phyloP scores from a whole-genome alignment of 257 asterid species.

The Salvia miltiorrhiza region DNA sequence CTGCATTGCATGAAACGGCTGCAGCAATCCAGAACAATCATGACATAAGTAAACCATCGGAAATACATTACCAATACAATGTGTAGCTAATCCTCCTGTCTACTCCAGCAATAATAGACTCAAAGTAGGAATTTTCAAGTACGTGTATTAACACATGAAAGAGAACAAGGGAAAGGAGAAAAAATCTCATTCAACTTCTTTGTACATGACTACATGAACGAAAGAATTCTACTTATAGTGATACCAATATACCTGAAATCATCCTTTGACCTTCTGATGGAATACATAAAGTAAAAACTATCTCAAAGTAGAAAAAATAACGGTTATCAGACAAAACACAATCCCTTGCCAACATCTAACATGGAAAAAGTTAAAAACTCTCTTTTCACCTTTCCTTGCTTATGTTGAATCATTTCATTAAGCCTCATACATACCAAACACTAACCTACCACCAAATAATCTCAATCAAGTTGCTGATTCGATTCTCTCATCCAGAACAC shows the following conservation, averaged over 20 bases:
- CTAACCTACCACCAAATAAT: conserved; percentile 4
- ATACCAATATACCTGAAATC: not conserved
- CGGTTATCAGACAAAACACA: not conserved
- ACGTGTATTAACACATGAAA: not conserved
- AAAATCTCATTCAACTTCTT: not conserved
- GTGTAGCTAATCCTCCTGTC: not conserved
- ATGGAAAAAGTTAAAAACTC: not conserved
- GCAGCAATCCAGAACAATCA: conserved; percentile 22
- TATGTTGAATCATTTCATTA: not conserved
- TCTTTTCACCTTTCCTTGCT: not conserved
- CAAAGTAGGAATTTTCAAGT: not conserved
- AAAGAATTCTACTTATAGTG: not conserved
- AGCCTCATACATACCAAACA: not conserved
- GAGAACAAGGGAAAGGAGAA: not conserved
- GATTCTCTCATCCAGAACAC: not conserved
- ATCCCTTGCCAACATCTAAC: not conserved
- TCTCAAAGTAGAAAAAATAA: not conserved
- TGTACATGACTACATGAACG: not conserved
- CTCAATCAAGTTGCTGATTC: not conserved
- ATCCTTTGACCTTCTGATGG: too few species aligned
- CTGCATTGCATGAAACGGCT: conserved; percentile 57
- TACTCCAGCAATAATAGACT: not conserved
- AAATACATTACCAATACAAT: not conserved
- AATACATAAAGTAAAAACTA: too few species aligned
- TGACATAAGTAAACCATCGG: conserved; percentile 16